Conservation (phyloP, 2,329 filamentous ascomycete species). For the Teratosphaeria zuluensis region DNA sequence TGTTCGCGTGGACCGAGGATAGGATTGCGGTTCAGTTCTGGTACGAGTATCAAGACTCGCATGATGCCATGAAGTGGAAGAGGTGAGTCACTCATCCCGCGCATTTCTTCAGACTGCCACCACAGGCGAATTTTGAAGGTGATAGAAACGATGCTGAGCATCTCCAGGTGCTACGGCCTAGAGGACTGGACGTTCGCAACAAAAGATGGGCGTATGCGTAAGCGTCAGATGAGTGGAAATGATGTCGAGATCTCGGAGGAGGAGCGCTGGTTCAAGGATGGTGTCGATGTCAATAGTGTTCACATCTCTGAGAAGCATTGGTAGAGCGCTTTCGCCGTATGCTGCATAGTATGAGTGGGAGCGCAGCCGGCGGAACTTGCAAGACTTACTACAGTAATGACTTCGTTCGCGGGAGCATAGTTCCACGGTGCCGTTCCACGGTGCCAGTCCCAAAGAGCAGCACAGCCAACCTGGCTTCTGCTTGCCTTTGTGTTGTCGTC, state of each 20-base stretch:
- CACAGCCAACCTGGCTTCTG: background rate
- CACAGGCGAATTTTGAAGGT: background rate
- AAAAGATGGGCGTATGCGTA: constrained; percentile 61
- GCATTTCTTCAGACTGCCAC: background rate
- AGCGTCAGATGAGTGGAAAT: constrained; percentile 68
- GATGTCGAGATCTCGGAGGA: constrained; percentile 53
- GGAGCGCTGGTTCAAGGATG: constrained; percentile 61
- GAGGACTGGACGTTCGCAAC: constrained; percentile 69
- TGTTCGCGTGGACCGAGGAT: constrained; percentile 67
- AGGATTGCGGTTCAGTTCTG: constrained; percentile 73
- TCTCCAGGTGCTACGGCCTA: constrained; percentile 59
- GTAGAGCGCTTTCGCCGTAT: constrained; percentile 23
- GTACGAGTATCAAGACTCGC: constrained; percentile 67
- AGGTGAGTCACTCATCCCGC: constrained; percentile 27
- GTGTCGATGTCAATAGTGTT: constrained; percentile 58
- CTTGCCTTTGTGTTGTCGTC: background rate
- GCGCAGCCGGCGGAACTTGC: background rate
- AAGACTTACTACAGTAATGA: background rate
- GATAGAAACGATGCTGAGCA: background rate
- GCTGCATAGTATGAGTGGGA: background rate
- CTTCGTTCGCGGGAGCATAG: background rate
- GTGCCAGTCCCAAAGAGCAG: background rate
- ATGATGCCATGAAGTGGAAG: constrained; percentile 63
- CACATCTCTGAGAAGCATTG: constrained; percentile 59
- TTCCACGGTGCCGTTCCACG: no score